Conservation (phyloP, 164 flowering plant genomes). For the Protea cynaroides region DNA sequence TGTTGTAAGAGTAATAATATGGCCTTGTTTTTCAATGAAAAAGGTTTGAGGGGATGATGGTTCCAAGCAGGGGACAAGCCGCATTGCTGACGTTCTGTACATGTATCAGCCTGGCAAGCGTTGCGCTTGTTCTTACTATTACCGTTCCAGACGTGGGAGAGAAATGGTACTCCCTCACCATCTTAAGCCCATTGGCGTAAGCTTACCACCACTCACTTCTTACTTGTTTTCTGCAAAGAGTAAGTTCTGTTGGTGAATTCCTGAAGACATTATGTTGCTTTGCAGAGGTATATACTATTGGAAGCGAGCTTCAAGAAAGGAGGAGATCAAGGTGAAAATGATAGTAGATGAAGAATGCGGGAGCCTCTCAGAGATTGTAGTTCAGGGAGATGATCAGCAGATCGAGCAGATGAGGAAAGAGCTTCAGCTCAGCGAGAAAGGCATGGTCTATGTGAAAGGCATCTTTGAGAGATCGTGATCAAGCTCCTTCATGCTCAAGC, state of each 20-base stretch:
- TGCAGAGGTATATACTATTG: constrained; percentile 85
- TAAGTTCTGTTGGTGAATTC: no score
- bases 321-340: constrained; percentile 89
- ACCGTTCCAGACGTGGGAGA: constrained; percentile 83
- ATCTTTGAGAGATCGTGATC: constrained; percentile 57
- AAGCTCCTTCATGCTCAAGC: not conserved
- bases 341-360: constrained; percentile 64
- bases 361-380: constrained; percentile 63
- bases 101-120: constrained; percentile 86
- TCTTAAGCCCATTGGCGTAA: constrained; percentile 49
- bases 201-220: constrained; percentile 9
- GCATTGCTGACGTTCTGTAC: constrained; percentile 95
- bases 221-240: no score
- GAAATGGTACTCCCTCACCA: constrained; percentile 75
- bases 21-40: no score
- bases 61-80: constrained; percentile 87
- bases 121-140: constrained; percentile 89
- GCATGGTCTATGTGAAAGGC: constrained; percentile 93
- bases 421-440: constrained; percentile 71
- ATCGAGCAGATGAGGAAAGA: constrained; percentile 88
- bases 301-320: constrained; percentile 35
- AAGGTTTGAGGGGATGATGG: constrained; percentile 95
- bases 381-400: constrained; percentile 94
- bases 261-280: not conserved
- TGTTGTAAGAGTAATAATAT: no score